These are phyloP conservation scores for Trichophyton simii DNA, from an alignment of 2,329 filamentous ascomycete genomes.

Conservation along the genomic window DNA sequence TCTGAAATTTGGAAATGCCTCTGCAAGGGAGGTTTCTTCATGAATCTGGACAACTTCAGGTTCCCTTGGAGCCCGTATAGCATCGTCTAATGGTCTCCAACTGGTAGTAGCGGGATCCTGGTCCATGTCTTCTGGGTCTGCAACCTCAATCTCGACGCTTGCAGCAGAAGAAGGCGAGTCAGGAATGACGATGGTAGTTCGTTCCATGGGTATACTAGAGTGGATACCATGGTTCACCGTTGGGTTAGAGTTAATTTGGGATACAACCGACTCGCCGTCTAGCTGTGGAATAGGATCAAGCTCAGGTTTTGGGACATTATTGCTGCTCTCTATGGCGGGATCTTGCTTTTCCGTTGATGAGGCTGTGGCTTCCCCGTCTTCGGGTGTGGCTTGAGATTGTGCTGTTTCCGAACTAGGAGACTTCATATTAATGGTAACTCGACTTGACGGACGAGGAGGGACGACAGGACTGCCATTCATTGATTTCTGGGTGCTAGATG, in stretches of 20 bases:
- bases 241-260: constrained; percentile 8
- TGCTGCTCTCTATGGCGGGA: neutral
- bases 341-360: neutral
- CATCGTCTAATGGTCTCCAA: constrained; percentile 31
- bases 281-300: neutral
- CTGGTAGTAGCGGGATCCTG: constrained; percentile 34
- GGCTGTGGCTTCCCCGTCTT: neutral
- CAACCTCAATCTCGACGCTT: constrained; percentile 39
- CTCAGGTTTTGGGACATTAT: neutral
- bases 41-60: constrained; percentile 27
- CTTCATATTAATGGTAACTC: constrained; percentile 38
- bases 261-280: neutral
- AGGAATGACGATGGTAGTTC: constrained; percentile 25
- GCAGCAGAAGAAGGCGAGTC: constrained; percentile 33
- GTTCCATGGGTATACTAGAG: constrained; percentile 7
- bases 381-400: neutral
- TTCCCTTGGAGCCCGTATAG: constrained; percentile 20
- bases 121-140: constrained; percentile 38
- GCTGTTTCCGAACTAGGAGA: constrained; percentile 13
- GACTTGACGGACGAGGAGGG: constrained; percentile 27
- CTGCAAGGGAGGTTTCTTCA: constrained; percentile 22
- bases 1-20: constrained; percentile 27
- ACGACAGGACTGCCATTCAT: constrained; percentile 4
- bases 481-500: neutral
- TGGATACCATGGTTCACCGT: neutral